Conservation (phyloP, 106 monocot species). For the Acanthochlamys bracteata region DNA sequence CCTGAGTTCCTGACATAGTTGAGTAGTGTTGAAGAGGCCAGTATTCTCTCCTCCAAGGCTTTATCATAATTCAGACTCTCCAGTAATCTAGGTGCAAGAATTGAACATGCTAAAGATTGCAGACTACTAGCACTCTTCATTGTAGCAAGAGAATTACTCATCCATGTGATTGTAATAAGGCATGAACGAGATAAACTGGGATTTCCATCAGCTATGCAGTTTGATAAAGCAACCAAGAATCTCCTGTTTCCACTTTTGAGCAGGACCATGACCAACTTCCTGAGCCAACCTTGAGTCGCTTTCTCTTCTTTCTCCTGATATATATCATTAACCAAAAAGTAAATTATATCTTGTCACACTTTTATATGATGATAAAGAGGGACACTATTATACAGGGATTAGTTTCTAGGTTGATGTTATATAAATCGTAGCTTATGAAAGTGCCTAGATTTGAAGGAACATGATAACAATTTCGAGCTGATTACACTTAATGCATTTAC, state of each 20-base stretch:
- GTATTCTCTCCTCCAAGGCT: slow-evolving; percentile 64
- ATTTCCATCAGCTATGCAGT: slow-evolving; percentile 53
- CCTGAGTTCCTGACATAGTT: slow-evolving; percentile 60
- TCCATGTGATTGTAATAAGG: slow-evolving; percentile 65
- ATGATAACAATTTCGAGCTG: too few species aligned
- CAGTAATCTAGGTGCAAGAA: slow-evolving; percentile 45
- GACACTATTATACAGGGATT: too few species aligned
- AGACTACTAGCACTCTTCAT: slow-evolving; percentile 17
- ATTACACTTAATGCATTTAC: too few species aligned
- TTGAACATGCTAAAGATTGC: slow-evolving; percentile 36
- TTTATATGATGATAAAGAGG: too few species aligned
- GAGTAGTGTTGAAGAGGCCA: slow-evolving; percentile 59
- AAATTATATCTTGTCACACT: too few species aligned
- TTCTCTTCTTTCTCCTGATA: slow-evolving; percentile 58
- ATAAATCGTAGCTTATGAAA: too few species aligned
- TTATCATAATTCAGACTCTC: slow-evolving; percentile 65
- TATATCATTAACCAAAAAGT: background rate
- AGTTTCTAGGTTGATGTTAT: too few species aligned
- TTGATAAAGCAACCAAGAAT: slow-evolving; percentile 49
- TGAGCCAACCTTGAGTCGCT: slow-evolving; percentile 44
- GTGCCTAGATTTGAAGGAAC: too few species aligned
- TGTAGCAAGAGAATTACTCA: slow-evolving; percentile 42
- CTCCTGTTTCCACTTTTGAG: slow-evolving; percentile 50
- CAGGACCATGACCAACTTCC: slow-evolving; percentile 41
- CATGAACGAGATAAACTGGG: slow-evolving; percentile 55